These are phyloP conservation scores for Fragaria vesca DNA, from an alignment of 306 rosid genomes.

Conservation along the genomic window DNA sequence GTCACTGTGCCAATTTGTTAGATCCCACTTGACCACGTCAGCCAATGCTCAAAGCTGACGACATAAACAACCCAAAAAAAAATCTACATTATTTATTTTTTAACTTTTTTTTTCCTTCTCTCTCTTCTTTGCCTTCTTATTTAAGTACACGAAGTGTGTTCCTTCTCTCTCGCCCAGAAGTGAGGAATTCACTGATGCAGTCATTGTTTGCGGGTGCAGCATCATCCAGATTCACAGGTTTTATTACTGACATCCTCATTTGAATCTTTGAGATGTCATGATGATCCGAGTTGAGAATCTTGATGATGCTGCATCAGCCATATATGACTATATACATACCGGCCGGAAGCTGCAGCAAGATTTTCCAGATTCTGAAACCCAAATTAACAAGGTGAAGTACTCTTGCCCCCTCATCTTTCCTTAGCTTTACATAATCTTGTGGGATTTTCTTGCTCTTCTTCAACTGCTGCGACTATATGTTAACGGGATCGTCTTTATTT, in stretches of 20 bases:
- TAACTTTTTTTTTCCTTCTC: not conserved
- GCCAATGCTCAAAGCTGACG: slow-evolving; percentile 8
- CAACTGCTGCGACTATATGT: not conserved
- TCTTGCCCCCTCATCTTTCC: not conserved
- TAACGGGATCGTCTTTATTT: not conserved
- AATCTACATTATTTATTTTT: not conserved
- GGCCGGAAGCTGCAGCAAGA: not conserved
- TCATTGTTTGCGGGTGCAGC: slow-evolving; percentile 93
- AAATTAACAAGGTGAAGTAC: slow-evolving; percentile 3
- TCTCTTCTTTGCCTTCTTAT: not conserved
- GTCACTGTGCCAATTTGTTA: not conserved
- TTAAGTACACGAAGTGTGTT: not conserved
- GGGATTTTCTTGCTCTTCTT: not conserved
- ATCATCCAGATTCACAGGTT: slow-evolving; percentile 86
- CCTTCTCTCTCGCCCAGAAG: slow-evolving; percentile 1
- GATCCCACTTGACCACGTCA: not conserved
- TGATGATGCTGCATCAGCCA: slow-evolving; percentile 99
- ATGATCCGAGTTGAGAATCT: slow-evolving; percentile 65
- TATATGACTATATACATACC: slow-evolving; percentile 36
- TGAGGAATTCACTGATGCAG: slow-evolving; percentile 13
- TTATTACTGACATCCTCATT: not conserved
- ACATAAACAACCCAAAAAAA: not conserved
- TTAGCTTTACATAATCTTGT: not conserved
- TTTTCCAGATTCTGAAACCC: not conserved
- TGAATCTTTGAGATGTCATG: not conserved